A percentile compares a stretch with the other conserved stretches of the same genome.
Evolutionary conservation across 345 rosid species (phyloP).

Genomic region (Eutrema japonicum): DNA sequence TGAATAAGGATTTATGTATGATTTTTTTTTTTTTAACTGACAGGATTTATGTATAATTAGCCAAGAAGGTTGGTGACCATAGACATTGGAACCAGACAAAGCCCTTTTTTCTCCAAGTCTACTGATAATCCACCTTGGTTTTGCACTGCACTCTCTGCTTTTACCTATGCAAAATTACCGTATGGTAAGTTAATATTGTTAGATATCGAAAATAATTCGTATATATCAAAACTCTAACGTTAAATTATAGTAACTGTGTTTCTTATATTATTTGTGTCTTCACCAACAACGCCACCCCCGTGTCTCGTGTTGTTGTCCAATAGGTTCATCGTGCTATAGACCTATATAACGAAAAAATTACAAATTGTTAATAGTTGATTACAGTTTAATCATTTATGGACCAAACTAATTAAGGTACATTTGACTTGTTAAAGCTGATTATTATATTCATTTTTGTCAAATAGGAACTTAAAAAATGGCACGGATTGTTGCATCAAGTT

Average conservation of each 20-base stretch:
- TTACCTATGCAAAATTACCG: conserved; percentile 27
- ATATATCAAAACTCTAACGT: not conserved
- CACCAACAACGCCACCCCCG: conserved; percentile 18
- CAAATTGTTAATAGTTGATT: conserved; percentile 6
- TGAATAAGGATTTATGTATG: conserved; percentile 16
- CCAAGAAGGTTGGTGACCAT: conserved; percentile 37
- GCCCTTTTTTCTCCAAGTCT: conserved; percentile 40
- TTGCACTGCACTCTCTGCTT: conserved; percentile 1
- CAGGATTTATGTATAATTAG: conserved; percentile 14
- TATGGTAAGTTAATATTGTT: not conserved
- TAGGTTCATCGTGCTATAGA: conserved; percentile 32
- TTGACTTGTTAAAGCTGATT: conserved; percentile 28
- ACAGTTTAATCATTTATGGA: conserved; percentile 4
- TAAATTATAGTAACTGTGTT: not conserved
- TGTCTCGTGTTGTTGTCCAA: conserved; percentile 18
- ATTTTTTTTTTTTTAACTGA: not conserved
- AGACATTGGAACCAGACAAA: conserved; percentile 46
- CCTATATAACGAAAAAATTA: conserved; percentile 6
- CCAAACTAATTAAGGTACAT: conserved; percentile 4
- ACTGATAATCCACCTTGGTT: conserved; percentile 35
- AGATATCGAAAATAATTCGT: conserved; percentile 7
- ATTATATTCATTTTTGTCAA: conserved; percentile 13
- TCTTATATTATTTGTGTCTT: conserved; percentile 30
- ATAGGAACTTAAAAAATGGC: not conserved
- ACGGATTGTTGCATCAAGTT: conserved; percentile 5